Evolutionary conservation across 2,329 filamentous ascomycete genomes (phyloP).

Genomic region (Penicillium sp.): DNA sequence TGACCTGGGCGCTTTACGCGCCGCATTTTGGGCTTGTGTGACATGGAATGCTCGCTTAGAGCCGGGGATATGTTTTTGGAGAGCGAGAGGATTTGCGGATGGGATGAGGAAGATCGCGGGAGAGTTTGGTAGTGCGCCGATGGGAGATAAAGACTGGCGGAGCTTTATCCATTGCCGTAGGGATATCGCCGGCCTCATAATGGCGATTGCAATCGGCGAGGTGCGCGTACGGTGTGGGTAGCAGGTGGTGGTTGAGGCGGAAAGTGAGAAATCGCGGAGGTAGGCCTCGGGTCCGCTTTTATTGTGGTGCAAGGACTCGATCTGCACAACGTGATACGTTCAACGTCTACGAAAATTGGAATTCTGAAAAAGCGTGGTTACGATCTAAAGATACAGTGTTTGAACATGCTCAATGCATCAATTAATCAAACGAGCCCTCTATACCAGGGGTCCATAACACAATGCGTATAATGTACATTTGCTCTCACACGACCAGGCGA

Average conservation of each 20-base stretch:
- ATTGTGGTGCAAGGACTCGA: neutral
- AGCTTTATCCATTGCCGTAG: conserved; percentile 17
- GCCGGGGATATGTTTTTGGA: neutral
- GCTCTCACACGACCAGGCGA: conserved; percentile 28
- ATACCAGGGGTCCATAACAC: conserved; percentile 23
- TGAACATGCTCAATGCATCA: conserved; percentile 25
- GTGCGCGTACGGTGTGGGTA: neutral
- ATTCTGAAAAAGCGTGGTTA: neutral
- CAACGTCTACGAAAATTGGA: neutral
- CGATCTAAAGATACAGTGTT: neutral
- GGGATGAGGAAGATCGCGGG: neutral
- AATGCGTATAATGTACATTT: conserved; percentile 41
- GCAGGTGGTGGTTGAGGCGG: conserved; percentile 4
- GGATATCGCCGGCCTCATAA: conserved; percentile 15
- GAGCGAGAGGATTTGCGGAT: neutral
- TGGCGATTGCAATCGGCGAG: neutral
- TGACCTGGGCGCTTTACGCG: neutral
- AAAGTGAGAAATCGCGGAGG: conserved; percentile 10
- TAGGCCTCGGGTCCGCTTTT: conserved; percentile 6
- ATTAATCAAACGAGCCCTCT: conserved; percentile 26
- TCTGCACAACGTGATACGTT: neutral
- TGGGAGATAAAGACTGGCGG: conserved; percentile 1
- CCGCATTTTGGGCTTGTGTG: conserved; percentile 2
- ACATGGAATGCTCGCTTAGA: conserved; percentile 11
- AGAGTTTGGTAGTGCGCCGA: neutral